Base-by-base conservation (phyloP, 768 basidiomycete genomes). In the Podaxis pistillaris region DNA sequence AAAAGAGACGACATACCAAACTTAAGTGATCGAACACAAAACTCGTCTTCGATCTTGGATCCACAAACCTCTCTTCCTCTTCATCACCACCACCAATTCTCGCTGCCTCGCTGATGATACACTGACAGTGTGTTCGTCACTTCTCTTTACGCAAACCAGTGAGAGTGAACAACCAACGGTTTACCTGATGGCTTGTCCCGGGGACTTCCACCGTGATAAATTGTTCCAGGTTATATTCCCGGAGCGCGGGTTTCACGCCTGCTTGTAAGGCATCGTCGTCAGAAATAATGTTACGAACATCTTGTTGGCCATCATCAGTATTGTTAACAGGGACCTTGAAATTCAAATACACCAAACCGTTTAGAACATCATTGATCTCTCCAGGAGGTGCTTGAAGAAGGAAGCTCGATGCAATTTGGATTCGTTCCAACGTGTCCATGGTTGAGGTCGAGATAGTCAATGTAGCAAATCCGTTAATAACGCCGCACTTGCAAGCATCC, bases 291-390 rank as follows among this genome's bases (percentile, higher is more conserved):
- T 83, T 87, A 69, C 95, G 91, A 57, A 98, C 86, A 78, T 98
- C 96, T 96, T 70, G 17, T 37, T 47, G 47, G 56, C 63, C 53
- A 61, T 61, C 49, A 67, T 68, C 52, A 69, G 64, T 30, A 41
- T 24, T 24, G 9, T 36, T 58, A 22, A 47, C 38, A 36, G n/a
- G 50, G 56, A 49, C 19, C 33, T 22, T 52, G 54, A 60, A 46
- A 28, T 28, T 30, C 17, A 33, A 49, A 64, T 53, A n/a, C 50
- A 50, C 58, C 75, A 65, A 63, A 93, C 94, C 94, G 69, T 93
- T 93, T 58, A 98, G 80, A 17, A 97, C 95, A 77, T 98, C 96
- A 74, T 96, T 97, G 67, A 98, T 94, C 79, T 98, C 92, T 50
- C 96, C 96, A 0, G 96, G 96, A 26, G 96, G 96, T 1, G 93